Evolutionary conservation across 2,329 filamentous ascomycete species (phyloP), one percentile per base, ranked within the genome.

Genomic region (Beauveria pseudobassiana): DNA sequence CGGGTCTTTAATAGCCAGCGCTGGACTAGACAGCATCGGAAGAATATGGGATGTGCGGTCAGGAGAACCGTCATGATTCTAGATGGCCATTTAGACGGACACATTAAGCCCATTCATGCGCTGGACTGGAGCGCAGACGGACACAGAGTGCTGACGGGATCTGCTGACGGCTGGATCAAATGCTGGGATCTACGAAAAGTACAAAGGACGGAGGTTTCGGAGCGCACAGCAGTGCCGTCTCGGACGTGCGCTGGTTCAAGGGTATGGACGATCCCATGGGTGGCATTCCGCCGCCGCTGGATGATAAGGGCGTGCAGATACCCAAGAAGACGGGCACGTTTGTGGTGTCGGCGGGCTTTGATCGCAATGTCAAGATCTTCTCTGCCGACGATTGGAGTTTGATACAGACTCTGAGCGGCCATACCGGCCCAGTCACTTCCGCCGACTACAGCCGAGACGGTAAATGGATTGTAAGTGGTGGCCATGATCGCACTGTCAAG

Each of bases 131-230:
- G 90, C 62, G 83, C 87, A 0, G 95, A 99, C 71, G 92, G 93
- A 6, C 88, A 96, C 73, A 86, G 95, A n/a, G 85, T 98, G 9
- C 79, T 98, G n/a, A 92, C 92, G 0, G 93, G 92, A 1, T 96
- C 92, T 16, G 91, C 88, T 2, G 95, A 99, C 71, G 93, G 93
- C 20, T 98, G 95, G 84, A 87, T 96, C 70, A 98, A 97, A 75
- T 97, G 93, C 76, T 99, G 95, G 95, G 95, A 99, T 71, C 82
- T 99, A 58, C 87, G 95, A 51, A 93, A 95, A 69, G 93, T 98
- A 54, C 85, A 89, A 68, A 87, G 87, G 65, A 88, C 85, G 0
- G 91, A 14, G 90, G 89, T 20, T 89, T 99, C 52, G 95, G 93
- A 54, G 93, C 95, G 7, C 95, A 99, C 73, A 88, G 86, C 55